phyloP scores from a whole-genome alignment of 768 basidiomycete genomes.

The Amanita phalloides region DNA sequence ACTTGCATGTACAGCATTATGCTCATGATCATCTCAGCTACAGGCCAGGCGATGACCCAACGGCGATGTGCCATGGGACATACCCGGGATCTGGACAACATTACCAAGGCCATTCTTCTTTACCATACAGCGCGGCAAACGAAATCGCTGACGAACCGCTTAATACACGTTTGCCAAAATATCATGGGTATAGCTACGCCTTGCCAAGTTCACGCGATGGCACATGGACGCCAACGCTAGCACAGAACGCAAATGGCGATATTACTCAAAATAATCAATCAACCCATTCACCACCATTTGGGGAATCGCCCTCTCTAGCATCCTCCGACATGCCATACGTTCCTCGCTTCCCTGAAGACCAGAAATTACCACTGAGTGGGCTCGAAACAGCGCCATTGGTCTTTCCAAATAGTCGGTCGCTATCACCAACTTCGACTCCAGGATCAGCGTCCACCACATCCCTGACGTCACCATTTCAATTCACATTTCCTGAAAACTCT shows the following conservation, averaged over 20 bases:
- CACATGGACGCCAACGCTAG: slow-evolving; percentile 31
- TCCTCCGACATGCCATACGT: slow-evolving; percentile 35
- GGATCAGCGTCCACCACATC: slow-evolving; percentile 52
- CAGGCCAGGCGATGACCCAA: slow-evolving; percentile 32
- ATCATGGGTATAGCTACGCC: slow-evolving; percentile 36
- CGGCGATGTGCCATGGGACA: slow-evolving; percentile 29
- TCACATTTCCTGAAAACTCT: slow-evolving; percentile 47
- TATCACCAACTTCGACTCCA: slow-evolving; percentile 59
- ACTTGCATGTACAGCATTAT: slow-evolving; percentile 25
- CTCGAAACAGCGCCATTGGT: slow-evolving; percentile 48
- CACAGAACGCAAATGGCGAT: slow-evolving; percentile 43
- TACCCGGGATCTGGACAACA: slow-evolving; percentile 29
- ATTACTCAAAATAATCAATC: slow-evolving; percentile 8
- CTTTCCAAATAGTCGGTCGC: slow-evolving; percentile 57
- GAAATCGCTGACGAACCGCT: slow-evolving; percentile 20
- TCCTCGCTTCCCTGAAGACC: slow-evolving; percentile 42
- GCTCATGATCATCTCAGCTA: slow-evolving; percentile 32
- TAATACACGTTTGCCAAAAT: slow-evolving; percentile 39
- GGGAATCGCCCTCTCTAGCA: slow-evolving; percentile 39
- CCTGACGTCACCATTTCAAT: slow-evolving; percentile 58
- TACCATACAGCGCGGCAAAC: slow-evolving; percentile 20
- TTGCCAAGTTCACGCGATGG: slow-evolving; percentile 24
- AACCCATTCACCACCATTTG: slow-evolving; percentile 5
- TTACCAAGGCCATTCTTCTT: slow-evolving; percentile 37
- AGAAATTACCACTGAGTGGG: slow-evolving; percentile 39